Evolutionary conservation across 1,139 yeast species (phyloP).

Genomic region (Debaryomycetaceae sp.): DNA sequence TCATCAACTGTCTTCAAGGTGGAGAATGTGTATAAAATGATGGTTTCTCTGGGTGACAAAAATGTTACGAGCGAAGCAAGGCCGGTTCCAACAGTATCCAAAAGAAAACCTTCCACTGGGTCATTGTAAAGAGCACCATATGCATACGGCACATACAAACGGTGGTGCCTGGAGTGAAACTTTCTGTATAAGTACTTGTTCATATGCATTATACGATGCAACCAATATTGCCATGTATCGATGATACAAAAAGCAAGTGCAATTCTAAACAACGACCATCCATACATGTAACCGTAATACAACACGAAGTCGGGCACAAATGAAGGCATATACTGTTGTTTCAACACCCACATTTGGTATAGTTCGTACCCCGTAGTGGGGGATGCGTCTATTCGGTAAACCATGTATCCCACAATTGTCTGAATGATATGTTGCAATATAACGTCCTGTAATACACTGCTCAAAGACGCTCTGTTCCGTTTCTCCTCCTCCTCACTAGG

Average conservation of each 20-base stretch:
- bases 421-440: conserved; percentile 81
- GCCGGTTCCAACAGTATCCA: conserved; percentile 93
- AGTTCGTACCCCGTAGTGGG: conserved; percentile 75
- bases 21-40: conserved; percentile 75
- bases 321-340: conserved; percentile 34
- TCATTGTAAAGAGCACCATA: conserved; percentile 94
- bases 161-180: conserved; percentile 92
- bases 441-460: conserved; percentile 77
- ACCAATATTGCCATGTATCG: conserved; percentile 93
- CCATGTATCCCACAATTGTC: conserved; percentile 58
- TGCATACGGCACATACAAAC: conserved; percentile 93
- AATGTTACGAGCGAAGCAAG: conserved; percentile 62
- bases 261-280: conserved; percentile 55
- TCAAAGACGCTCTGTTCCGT: conserved; percentile 69
- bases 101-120: conserved; percentile 86
- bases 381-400: conserved; percentile 56
- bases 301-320: conserved; percentile 43
- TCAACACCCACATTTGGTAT: conserved; percentile 62
- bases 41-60: conserved; percentile 72
- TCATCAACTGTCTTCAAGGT: conserved; percentile 97
- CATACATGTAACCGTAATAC: conserved; percentile 55
- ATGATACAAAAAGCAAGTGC: conserved; percentile 65
- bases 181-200: conserved; percentile 71
- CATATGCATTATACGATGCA: conserved; percentile 85
- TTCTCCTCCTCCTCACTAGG: conserved; percentile 79